Conservation (phyloP, 83 land plant genomes). For the Diphasiastrum complanatum region DNA sequence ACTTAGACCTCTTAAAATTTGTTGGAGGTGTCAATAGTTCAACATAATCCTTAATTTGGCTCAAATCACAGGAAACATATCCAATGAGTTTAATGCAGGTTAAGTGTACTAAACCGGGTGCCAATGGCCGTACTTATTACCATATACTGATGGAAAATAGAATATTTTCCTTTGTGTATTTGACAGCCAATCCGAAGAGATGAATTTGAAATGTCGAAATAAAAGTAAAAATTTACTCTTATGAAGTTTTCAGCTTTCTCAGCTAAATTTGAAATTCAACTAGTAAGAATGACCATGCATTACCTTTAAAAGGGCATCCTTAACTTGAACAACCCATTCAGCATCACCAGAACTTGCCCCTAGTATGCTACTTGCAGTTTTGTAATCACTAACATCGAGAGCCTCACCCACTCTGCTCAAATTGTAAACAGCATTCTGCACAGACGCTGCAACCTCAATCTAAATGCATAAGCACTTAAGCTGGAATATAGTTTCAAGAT, state of each 20-base stretch:
- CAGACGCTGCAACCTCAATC: constrained; percentile 19
- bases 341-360: constrained; percentile 38
- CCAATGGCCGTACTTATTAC: not conserved
- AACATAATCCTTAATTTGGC: no score
- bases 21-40: no score
- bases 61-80: no score
- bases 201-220: not conserved
- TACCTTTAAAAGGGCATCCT: constrained; percentile 67
- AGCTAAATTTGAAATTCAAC: not conserved
- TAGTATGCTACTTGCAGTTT: constrained; percentile 55
- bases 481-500: not conserved
- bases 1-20: no score
- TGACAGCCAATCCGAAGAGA: not conserved
- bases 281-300: not conserved
- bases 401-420: constrained; percentile 80
- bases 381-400: constrained; percentile 58
- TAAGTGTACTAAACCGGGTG: not conserved
- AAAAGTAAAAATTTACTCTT: not conserved
- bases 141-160: not conserved
- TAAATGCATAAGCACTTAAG: not conserved
- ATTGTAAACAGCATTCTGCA: constrained; percentile 73
- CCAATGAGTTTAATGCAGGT: no score
- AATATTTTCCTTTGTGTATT: not conserved
- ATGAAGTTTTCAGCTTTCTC: not conserved
- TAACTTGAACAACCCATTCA: constrained; percentile 61